Evolutionary conservation across 2,329 filamentous ascomycete genomes (phyloP).

Genomic region (Fusarium pininemorale): DNA sequence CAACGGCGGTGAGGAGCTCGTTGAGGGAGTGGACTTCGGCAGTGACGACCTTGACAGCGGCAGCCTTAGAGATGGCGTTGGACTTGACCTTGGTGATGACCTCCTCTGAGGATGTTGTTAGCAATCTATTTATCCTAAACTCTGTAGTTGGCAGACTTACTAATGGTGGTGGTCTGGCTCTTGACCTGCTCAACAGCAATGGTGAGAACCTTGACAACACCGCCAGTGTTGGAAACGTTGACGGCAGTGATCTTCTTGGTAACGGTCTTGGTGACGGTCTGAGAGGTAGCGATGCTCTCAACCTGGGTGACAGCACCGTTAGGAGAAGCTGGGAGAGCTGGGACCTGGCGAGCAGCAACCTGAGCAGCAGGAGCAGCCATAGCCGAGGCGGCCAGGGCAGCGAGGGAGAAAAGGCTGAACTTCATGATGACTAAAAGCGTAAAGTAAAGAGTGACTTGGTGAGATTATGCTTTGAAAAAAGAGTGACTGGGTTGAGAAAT

Average conservation of each 20-base stretch:
- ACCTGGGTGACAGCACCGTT: background rate
- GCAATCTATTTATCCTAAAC: accelerated
- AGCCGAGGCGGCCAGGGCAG: constrained; percentile 8
- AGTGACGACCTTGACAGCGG: background rate
- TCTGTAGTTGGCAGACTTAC: background rate
- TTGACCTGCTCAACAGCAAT: constrained; percentile 14
- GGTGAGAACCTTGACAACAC: constrained; percentile 20
- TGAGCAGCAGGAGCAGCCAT: constrained; percentile 3
- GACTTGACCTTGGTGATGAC: constrained; percentile 12
- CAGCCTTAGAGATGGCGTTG: constrained; percentile 7
- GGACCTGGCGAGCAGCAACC: background rate
- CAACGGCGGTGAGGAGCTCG: constrained; percentile 10
- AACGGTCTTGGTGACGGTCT: constrained; percentile 19
- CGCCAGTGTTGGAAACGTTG: constrained; percentile 6
- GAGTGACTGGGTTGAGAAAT: constrained; percentile 16
- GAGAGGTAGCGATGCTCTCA: background rate
- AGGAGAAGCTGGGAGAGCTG: background rate
- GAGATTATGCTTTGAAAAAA: constrained; percentile 5
- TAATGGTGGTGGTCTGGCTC: constrained; percentile 8
- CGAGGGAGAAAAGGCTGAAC: constrained; percentile 22
- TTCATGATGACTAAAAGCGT: constrained; percentile 10
- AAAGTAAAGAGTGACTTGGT: constrained; percentile 21
- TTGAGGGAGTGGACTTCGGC: constrained; percentile 5
- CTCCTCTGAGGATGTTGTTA: background rate
- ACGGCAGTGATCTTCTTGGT: constrained; percentile 20